Evolutionary conservation across 305 asterid species (phyloP).

Genomic region (Rubia tinctorum): DNA sequence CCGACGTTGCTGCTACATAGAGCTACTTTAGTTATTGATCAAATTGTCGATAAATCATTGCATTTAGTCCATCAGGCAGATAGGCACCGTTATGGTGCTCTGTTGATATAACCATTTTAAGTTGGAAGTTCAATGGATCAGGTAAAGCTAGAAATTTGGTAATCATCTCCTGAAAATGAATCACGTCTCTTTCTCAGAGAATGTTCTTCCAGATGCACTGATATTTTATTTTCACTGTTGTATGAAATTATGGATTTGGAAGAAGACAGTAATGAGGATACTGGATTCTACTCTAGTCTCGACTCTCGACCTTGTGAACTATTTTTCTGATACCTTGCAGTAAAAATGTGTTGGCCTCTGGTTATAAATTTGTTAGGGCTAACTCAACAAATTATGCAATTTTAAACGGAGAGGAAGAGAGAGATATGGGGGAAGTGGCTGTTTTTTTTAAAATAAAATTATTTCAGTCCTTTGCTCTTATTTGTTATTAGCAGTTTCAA

Average conservation of each 20-base stretch:
- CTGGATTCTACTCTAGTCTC: neutral
- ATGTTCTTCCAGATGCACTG: neutral
- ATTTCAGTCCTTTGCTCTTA: neutral
- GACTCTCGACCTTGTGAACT: neutral
- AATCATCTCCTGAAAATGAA: neutral
- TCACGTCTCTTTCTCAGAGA: neutral
- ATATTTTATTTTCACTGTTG: too few species aligned
- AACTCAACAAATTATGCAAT: neutral
- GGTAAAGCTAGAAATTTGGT: neutral
- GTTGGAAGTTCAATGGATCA: conserved; percentile 3
- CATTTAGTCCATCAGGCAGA: neutral
- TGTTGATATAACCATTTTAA: neutral
- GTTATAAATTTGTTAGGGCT: neutral
- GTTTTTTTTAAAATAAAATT: too few species aligned
- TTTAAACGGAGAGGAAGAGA: neutral
- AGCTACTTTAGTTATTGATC: neutral
- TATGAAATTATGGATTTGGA: neutral
- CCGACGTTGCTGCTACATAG: neutral
- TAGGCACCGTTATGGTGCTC: neutral
- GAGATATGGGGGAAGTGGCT: too few species aligned
- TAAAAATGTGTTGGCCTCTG: neutral
- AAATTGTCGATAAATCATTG: neutral
- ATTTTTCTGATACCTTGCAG: neutral
- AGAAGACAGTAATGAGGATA: neutral
- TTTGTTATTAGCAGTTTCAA: neutral